Base-by-base conservation (phyloP, 208 protist species). In the Trypanosoma cruzi region DNA sequence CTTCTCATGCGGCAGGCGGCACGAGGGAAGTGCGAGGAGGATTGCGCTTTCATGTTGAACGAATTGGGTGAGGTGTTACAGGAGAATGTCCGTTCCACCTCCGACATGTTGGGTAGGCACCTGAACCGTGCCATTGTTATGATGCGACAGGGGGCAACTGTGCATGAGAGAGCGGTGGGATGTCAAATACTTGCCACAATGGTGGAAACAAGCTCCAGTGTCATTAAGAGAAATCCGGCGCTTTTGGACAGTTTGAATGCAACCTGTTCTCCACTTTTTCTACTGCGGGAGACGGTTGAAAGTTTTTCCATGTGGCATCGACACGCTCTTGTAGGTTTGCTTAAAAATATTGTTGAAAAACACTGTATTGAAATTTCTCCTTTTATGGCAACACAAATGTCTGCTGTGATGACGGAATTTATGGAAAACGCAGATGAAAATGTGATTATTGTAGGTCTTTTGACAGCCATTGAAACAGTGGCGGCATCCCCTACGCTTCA, bases 31-130 rank as follows among this genome's bases (percentile, higher is more conserved):
- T 67, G 57, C 1, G 73, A 69, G 44, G 73, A 81, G 48, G 80
- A 82, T 14, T 92, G 85, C 54, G 50, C 50, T 6, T 63, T 63
- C 14, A 75, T 96, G 0, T 69, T 80, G 4, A 67, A 78, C 24
- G 71, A 77, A 6, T 64, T 94, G 0, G 81, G 73, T 2, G 75
- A 82, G 34, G 81, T 91, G 32, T 63, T 96, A 34, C 64, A 87
- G 46, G 88, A 96, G 64, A 92, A 96, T 71, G 82, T 83, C 29
- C 79, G 84, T 36, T 85, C 84, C 48, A 86, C 91, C 1, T 87
- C 75, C 2, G 90, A 96, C 40, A 52, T 96, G 20, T 53, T 96
- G 3, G 65, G 64, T 5, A 86, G 80, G 31, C 60, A 82, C 28
- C 26, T 86, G 54, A 64, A 89, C 34, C 66, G 80, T 6, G 55